phyloP scores from a whole-genome alignment of 106 monocot genomes.

The Dendrobium catenatum region DNA sequence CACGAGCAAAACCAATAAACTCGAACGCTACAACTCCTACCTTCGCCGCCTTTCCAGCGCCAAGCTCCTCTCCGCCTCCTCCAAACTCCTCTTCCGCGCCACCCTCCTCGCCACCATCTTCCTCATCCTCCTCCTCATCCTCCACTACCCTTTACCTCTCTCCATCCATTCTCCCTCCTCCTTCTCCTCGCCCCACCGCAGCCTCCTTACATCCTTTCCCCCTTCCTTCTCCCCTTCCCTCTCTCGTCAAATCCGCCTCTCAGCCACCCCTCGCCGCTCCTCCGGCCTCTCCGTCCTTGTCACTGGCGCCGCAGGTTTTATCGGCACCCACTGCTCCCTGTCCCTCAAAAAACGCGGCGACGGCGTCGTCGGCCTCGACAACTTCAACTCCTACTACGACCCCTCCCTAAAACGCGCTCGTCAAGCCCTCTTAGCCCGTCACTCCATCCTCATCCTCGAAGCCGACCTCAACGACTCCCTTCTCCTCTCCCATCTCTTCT shows the following conservation, averaged over 20 bases:
- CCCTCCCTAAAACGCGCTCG: conserved; percentile 27
- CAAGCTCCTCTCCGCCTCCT: conserved; percentile 3
- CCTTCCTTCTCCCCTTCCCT: background rate
- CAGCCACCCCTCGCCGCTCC: conserved; percentile 18
- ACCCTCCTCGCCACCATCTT: background rate
- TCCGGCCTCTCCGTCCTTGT: conserved; percentile 26
- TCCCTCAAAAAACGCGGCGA: conserved; percentile 26
- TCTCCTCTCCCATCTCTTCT: conserved; percentile 38
- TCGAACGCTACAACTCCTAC: conserved; percentile 8
- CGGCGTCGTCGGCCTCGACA: conserved; percentile 34
- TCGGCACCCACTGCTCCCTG: conserved; percentile 29
- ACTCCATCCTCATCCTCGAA: conserved; percentile 23
- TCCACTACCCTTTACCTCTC: background rate
- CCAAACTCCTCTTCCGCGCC: background rate
- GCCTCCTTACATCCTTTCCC: conserved; percentile 9
- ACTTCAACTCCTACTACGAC: conserved; percentile 46
- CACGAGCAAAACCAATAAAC: conserved; percentile 3
- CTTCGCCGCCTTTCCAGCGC: background rate
- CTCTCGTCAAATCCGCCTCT: conserved; percentile 21
- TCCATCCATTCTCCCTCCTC: background rate
- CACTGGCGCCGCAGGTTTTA: conserved; percentile 35
- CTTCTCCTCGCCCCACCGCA: background rate
- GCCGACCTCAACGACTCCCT: conserved; percentile 23
- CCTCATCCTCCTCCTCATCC: background rate
- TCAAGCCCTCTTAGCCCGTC: conserved; percentile 21